These are phyloP conservation scores for Candida michaelii DNA, from an alignment of 805 yeast genomes.

Conservation along the genomic window DNA sequence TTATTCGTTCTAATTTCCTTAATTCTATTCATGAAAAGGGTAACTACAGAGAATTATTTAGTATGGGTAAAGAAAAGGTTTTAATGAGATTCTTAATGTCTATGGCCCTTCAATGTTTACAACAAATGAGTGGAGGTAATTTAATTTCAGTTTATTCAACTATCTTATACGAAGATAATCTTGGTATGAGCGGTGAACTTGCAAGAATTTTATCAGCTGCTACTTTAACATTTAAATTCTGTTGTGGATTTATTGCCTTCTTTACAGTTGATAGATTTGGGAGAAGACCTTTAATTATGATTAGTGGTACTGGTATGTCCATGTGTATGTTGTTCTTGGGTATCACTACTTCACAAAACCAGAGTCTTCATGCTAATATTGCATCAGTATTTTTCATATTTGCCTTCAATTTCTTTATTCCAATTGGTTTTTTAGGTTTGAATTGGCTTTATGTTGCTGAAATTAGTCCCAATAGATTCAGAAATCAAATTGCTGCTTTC, in stretches of 20 bases:
- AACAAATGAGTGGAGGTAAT: constrained; percentile 49
- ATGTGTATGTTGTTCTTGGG: constrained; percentile 36
- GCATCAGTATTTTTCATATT: constrained; percentile 45
- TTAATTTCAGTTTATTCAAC: constrained; percentile 41
- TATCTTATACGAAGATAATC: constrained; percentile 37
- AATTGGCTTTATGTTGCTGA: constrained; percentile 55
- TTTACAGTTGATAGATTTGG: constrained; percentile 45
- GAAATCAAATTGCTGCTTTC: constrained; percentile 52
- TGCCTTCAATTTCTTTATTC: constrained; percentile 45
- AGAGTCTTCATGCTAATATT: constrained; percentile 1
- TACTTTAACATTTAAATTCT: constrained; percentile 41
- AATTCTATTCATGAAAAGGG: constrained; percentile 18
- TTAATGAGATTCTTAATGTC: constrained; percentile 47
- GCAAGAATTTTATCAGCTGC: constrained; percentile 42
- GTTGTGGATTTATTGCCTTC: constrained; percentile 41
- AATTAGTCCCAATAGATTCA: constrained; percentile 50
- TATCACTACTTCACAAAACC: constrained; percentile 50
- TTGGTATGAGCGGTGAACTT: constrained; percentile 40
- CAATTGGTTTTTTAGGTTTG: constrained; percentile 30
- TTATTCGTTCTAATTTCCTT: background rate
- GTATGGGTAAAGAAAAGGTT: constrained; percentile 40
- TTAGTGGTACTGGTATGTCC: constrained; percentile 41
- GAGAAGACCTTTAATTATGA: constrained; percentile 33
- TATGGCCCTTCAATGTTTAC: constrained; percentile 41
- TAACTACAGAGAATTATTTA: constrained; percentile 26